Conservation (phyloP, 495 filamentous ascomycete genomes). For the Tetracladium setigerum region DNA sequence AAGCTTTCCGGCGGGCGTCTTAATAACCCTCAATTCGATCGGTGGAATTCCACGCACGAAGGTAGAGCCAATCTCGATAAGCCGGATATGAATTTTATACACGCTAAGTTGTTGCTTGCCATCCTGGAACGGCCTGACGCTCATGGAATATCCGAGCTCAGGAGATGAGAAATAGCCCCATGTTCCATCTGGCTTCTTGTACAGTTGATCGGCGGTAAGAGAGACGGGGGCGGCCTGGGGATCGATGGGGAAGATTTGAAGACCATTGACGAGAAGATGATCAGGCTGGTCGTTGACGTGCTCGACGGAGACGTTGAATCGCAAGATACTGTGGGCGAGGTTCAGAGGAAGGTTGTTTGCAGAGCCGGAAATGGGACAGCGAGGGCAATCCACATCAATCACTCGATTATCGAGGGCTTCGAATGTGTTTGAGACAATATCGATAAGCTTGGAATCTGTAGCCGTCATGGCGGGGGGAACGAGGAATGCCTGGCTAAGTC, state of each 20-base stretch:
- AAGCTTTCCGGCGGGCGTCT: slow-evolving; percentile 32
- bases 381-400: slow-evolving; percentile 15
- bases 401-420: slow-evolving; percentile 7
- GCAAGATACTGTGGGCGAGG: slow-evolving; percentile 7
- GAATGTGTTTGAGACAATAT: slow-evolving; percentile 8
- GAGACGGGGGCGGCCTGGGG: not conserved
- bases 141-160: slow-evolving; percentile 15
- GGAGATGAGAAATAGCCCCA: slow-evolving; percentile 8
- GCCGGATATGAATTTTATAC: slow-evolving; percentile 36
- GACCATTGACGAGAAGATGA: slow-evolving; percentile 14
- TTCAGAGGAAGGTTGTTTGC: slow-evolving; percentile 9
- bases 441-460: slow-evolving; percentile 12
- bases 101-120: slow-evolving; percentile 29
- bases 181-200: slow-evolving; percentile 4
- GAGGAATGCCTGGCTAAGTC: slow-evolving; percentile 13
- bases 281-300: slow-evolving; percentile 13
- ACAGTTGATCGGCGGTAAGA: slow-evolving; percentile 13
- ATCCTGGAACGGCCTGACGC: slow-evolving; percentile 1
- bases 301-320: slow-evolving; percentile 15
- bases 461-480: slow-evolving; percentile 14
- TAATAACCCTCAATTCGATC: slow-evolving; percentile 36
- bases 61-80: slow-evolving; percentile 39
- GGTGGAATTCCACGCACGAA: slow-evolving; percentile 38
- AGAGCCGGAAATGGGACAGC: slow-evolving; percentile 15
- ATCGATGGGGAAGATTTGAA: slow-evolving; percentile 19